Evolutionary conservation across 2,329 filamentous ascomycete species (phyloP), one percentile per base, ranked within the genome.

Genomic region (Chaetomiaceae sp.): DNA sequence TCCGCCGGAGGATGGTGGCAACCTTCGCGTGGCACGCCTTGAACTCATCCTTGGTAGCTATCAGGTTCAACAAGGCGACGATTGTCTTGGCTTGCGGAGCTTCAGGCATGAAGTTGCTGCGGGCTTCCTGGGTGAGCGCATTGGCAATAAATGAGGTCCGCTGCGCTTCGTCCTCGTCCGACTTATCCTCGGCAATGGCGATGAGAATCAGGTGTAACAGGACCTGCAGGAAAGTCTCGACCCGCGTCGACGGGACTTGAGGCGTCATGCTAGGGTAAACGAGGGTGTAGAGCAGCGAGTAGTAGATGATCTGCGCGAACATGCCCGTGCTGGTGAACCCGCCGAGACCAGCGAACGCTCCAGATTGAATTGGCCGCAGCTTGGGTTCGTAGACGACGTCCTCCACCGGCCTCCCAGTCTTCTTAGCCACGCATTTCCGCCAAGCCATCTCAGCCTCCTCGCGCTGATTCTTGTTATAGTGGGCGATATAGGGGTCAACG

Each of bases 381-480:
- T 83, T 88, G 1, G 94, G 90, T 65, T 97, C 91, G 62, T 88
- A 96, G 2, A 97, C 89, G 49, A 97, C 83, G 44, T 96, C 89
- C 33, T 88, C 81, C 1, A 78, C 70, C 35, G 83, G 74, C 62
- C 90, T 89, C 15, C 90, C 89, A 0, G 84, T 88, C 67, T 86
- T 89, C 68, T 89, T 89, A 10, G 89, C 87, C 72, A 93, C 82
- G 72, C 87, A 85, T 59, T 85, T 84, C 58, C 85, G 88, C 69
- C 93, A 96, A 3, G 89, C 85, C 56, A 79, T 83, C 65, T 98
- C 93, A 0, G 91, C 88, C 64, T 98, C 93, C 61, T 98, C 93
- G 41, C 93, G 81, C 64, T 97, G 91, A 59, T 98, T 98, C 62
- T 95, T 95, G 60, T 83, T 94, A 65, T 95, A 98, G 61, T 97